These are phyloP conservation scores for Lentinula boryana DNA, from an alignment of 768 basidiomycete species.

Conservation along the genomic window DNA sequence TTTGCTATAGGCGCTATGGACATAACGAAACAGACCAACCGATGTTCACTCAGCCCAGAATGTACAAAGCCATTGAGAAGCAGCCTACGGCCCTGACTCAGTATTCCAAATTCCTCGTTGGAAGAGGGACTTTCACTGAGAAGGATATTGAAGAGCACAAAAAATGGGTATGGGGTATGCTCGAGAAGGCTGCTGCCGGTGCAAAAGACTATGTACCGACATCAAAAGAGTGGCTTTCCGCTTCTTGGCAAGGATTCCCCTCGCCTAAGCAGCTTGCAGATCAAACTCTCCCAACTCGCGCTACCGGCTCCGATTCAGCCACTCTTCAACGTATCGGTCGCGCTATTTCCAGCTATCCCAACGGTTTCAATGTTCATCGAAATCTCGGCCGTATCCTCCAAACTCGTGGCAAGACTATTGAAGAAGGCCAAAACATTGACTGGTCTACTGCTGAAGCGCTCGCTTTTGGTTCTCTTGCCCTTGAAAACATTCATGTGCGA, in stretches of 20 bases:
- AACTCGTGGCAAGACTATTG: slow-evolving; percentile 83
- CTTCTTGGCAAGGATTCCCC: slow-evolving; percentile 98
- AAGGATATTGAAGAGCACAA: slow-evolving; percentile 97
- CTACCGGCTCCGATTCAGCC: slow-evolving; percentile 75
- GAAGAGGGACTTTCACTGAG: slow-evolving; percentile 90
- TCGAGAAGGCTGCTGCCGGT: slow-evolving; percentile 92
- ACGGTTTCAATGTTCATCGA: slow-evolving; percentile 81
- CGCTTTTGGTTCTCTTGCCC: slow-evolving; percentile 88
- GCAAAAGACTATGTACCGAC: slow-evolving; percentile 95
- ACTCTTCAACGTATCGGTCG: slow-evolving; percentile 81
- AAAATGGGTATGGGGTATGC: slow-evolving; percentile 99
- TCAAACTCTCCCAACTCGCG: slow-evolving; percentile 81
- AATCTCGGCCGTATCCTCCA: slow-evolving; percentile 91
- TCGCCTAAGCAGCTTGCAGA: slow-evolving; percentile 94
- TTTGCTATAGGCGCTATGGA: slow-evolving; percentile 98
- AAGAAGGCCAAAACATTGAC: slow-evolving; percentile 90
- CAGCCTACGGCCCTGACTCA: slow-evolving; percentile 89
- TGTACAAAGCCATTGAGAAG: slow-evolving; percentile 96
- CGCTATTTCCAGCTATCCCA: slow-evolving; percentile 80
- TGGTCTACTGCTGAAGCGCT: slow-evolving; percentile 99
- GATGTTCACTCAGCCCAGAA: slow-evolving; percentile 95
- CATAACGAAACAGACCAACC: slow-evolving; percentile 99
- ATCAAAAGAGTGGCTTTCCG: slow-evolving; percentile 95
- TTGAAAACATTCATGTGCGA: slow-evolving; percentile 92
- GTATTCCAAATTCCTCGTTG: slow-evolving; percentile 87